These are phyloP conservation scores for Heterobasidion annosum DNA, from an alignment of 1,284 basidiomycete species.

Conservation along the genomic window DNA sequence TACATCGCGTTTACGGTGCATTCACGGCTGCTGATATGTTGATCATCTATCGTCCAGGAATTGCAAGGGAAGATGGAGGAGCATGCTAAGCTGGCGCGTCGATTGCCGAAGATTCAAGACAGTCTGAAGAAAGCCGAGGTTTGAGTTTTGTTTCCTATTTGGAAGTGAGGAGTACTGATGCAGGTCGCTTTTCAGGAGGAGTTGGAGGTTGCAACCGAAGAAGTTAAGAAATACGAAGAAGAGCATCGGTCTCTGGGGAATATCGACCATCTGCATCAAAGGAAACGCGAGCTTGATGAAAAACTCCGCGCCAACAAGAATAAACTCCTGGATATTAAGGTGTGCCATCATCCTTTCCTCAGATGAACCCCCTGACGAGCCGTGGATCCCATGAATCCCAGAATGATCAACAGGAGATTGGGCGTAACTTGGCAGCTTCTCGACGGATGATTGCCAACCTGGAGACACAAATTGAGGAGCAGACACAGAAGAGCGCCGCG, in stretches of 20 bases:
- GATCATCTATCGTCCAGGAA: slow-evolving; percentile 26
- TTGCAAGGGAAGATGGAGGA: slow-evolving; percentile 43
- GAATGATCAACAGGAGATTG: slow-evolving; percentile 38
- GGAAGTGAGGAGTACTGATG: not conserved
- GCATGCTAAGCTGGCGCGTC: slow-evolving; percentile 34
- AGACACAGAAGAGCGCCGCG: slow-evolving; percentile 44
- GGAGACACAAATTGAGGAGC: slow-evolving; percentile 44
- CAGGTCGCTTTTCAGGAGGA: slow-evolving; percentile 18
- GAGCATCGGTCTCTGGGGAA: slow-evolving; percentile 41
- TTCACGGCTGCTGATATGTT: not conserved
- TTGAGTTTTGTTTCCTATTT: slow-evolving; percentile 5
- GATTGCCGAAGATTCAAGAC: slow-evolving; percentile 43
- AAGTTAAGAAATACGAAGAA: slow-evolving; percentile 38
- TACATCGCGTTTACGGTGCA: not conserved
- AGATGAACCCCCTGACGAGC: not conserved
- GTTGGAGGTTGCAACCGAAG: slow-evolving; percentile 33
- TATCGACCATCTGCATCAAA: slow-evolving; percentile 39
- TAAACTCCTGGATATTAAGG: slow-evolving; percentile 35
- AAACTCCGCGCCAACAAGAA: slow-evolving; percentile 37
- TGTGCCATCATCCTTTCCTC: slow-evolving; percentile 14
- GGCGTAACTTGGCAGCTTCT: slow-evolving; percentile 26
- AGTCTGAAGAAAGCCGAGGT: slow-evolving; percentile 40
- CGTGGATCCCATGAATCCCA: slow-evolving; percentile 15
- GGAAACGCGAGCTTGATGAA: slow-evolving; percentile 33
- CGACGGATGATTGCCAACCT: slow-evolving; percentile 39